Percentiles rank a stretch among this genome's conserved stretches.
Evolutionary conservation across 2,329 filamentous ascomycete species (phyloP).

Genomic region (Emergomyces africanus): DNA sequence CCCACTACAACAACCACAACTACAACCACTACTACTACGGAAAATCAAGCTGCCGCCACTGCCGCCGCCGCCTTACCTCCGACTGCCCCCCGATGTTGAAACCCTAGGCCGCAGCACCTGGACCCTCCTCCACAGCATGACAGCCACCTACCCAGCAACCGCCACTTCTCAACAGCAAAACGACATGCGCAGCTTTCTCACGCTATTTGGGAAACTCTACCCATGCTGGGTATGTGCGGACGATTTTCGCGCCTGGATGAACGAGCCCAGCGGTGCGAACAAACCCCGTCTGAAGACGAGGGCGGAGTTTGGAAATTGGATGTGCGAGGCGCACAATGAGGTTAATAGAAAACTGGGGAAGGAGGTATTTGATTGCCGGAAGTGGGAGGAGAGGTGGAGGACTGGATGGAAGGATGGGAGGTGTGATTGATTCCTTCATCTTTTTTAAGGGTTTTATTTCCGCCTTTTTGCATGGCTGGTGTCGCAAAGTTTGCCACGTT

Average conservation of each 20-base stretch:
- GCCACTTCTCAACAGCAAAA: slow-evolving; percentile 58
- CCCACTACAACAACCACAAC: slow-evolving; percentile 13
- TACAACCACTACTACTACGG: slow-evolving; percentile 15
- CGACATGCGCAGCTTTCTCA: slow-evolving; percentile 66
- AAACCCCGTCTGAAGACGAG: slow-evolving; percentile 47
- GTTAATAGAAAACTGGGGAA: slow-evolving; percentile 69
- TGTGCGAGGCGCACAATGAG: slow-evolving; percentile 40
- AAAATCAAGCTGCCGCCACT: slow-evolving; percentile 12
- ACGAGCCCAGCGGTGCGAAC: slow-evolving; percentile 42
- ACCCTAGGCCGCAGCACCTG: slow-evolving; percentile 74
- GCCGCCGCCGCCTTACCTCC: slow-evolving; percentile 28
- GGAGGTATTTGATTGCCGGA: slow-evolving; percentile 72
- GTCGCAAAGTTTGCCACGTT: too few relatives aligned
- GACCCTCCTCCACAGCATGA: slow-evolving; percentile 87
- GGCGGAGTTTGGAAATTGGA: slow-evolving; percentile 36
- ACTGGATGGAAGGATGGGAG: slow-evolving; percentile 66
- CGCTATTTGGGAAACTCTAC: slow-evolving; percentile 72
- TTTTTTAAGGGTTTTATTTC: slow-evolving; percentile 7
- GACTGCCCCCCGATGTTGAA: slow-evolving; percentile 92
- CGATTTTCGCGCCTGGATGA: slow-evolving; percentile 77
- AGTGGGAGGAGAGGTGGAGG: slow-evolving; percentile 90
- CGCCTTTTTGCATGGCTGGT: neutral
- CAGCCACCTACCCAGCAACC: slow-evolving; percentile 65
- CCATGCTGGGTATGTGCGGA: slow-evolving; percentile 94
- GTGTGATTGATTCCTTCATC: slow-evolving; percentile 38